Evolutionary conservation across 768 basidiomycete species (phyloP).

Genomic region (Collybia mongolica): DNA sequence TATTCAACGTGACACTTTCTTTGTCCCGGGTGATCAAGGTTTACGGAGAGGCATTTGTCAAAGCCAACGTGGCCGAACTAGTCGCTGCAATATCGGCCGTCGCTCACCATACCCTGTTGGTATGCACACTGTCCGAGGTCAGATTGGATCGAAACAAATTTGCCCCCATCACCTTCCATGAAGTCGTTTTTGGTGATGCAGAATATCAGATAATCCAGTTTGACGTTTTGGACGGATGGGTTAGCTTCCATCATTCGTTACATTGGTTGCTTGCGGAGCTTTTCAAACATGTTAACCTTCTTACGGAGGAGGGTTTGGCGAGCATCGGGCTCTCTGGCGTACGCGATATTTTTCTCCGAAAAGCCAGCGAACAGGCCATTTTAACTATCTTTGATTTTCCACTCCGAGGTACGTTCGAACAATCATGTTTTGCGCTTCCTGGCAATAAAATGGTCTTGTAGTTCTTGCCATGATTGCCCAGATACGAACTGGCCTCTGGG

Average conservation of each 20-base stretch:
- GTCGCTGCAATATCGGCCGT: slow-evolving; percentile 67
- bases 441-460: slow-evolving; percentile 23
- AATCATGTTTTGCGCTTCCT: neutral
- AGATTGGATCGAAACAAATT: slow-evolving; percentile 69
- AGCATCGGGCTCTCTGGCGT: slow-evolving; percentile 54
- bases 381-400: slow-evolving; percentile 86
- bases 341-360: slow-evolving; percentile 58
- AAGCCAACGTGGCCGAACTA: slow-evolving; percentile 55
- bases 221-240: slow-evolving; percentile 76
- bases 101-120: slow-evolving; percentile 67
- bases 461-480: slow-evolving; percentile 92
- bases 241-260: slow-evolving; percentile 91
- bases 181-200: slow-evolving; percentile 60
- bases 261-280: slow-evolving; percentile 91
- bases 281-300: slow-evolving; percentile 75
- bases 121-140: slow-evolving; percentile 66
- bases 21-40: slow-evolving; percentile 86
- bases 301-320: slow-evolving; percentile 53
- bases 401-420: slow-evolving; percentile 63
- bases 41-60: slow-evolving; percentile 82
- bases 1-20: slow-evolving; percentile 93
- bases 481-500: slow-evolving; percentile 94
- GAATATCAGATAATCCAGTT: slow-evolving; percentile 69
- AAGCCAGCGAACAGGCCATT: slow-evolving; percentile 65
- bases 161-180: slow-evolving; percentile 58